Conservation (phyloP, 768 basidiomycete species). For the Candolleomyces efflorescens region DNA sequence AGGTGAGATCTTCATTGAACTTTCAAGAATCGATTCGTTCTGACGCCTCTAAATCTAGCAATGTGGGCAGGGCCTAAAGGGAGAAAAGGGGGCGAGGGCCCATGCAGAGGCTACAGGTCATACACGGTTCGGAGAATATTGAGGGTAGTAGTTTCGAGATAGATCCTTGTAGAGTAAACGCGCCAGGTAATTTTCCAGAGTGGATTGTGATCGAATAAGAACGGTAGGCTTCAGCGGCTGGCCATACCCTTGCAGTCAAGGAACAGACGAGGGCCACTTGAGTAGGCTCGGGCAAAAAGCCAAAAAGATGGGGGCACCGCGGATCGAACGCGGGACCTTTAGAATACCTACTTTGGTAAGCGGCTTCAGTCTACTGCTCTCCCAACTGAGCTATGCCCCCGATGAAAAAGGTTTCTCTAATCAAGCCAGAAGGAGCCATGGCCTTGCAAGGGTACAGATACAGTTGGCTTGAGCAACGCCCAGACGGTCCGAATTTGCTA, state of each 20-base stretch:
- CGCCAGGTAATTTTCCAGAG: too few species aligned
- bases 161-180: too few species aligned
- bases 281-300: not conserved
- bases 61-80: slow-evolving; percentile 83
- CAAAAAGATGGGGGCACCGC: slow-evolving; percentile 60
- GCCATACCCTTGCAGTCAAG: too few species aligned
- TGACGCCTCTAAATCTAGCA: slow-evolving; percentile 36
- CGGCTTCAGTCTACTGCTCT: slow-evolving; percentile 67
- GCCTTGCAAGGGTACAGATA: not conserved
- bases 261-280: too few species aligned
- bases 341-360: slow-evolving; percentile 60
- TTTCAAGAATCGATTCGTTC: slow-evolving; percentile 2
- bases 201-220: too few species aligned
- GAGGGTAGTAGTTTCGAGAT: too few species aligned
- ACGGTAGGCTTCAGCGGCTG: too few species aligned
- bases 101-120: slow-evolving; percentile 91
- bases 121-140: slow-evolving; percentile 79
- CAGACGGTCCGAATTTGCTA: not conserved
- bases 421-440: not conserved
- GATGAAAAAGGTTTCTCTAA: not conserved
- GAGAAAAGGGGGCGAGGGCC: slow-evolving; percentile 88
- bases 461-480: not conserved
- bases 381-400: slow-evolving; percentile 65
- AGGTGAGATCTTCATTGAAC: slow-evolving; percentile 43
- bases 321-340: slow-evolving; percentile 80